A percentile compares a stretch with the other conserved stretches of the same genome.
Conservation (phyloP, 2,329 filamentous ascomycete genomes). For the Ceratocystis lukuohia region DNA sequence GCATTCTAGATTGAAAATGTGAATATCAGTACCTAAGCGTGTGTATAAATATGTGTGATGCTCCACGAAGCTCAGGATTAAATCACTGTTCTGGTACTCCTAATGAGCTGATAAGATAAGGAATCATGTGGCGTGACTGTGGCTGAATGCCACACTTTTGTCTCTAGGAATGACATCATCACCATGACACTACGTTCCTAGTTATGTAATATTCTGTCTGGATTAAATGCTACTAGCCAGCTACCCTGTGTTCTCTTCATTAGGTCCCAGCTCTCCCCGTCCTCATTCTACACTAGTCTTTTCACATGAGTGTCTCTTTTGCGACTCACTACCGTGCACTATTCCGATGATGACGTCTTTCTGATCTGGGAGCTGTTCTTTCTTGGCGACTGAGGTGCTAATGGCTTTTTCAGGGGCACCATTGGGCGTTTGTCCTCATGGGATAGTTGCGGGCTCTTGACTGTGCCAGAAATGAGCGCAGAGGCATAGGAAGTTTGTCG, state of each 20-base stretch:
- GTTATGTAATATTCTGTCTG: background rate
- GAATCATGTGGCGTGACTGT: background rate
- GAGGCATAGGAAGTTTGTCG: background rate
- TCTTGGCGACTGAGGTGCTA: background rate
- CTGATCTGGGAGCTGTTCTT: background rate
- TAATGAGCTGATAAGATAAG: background rate
- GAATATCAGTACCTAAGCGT: background rate
- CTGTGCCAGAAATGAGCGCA: background rate
- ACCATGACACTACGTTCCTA: background rate
- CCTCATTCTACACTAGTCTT: background rate
- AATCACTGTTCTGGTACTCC: background rate
- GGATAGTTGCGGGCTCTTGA: background rate
- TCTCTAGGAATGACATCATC: background rate
- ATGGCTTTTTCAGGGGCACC: background rate
- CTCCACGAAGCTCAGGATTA: background rate
- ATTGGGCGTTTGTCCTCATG: background rate
- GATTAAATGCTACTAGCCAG: background rate
- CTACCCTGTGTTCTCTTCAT: background rate
- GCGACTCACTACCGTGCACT: background rate
- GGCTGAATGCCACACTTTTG: background rate
- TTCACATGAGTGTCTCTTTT: background rate
- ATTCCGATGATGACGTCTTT: conserved; percentile 1
- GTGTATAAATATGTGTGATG: background rate
- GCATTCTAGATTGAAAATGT: background rate
- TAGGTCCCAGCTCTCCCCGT: background rate